These are phyloP conservation scores for Penicillium sp. DNA, from an alignment of 2,329 filamentous ascomycete species.

Conservation along the genomic window DNA sequence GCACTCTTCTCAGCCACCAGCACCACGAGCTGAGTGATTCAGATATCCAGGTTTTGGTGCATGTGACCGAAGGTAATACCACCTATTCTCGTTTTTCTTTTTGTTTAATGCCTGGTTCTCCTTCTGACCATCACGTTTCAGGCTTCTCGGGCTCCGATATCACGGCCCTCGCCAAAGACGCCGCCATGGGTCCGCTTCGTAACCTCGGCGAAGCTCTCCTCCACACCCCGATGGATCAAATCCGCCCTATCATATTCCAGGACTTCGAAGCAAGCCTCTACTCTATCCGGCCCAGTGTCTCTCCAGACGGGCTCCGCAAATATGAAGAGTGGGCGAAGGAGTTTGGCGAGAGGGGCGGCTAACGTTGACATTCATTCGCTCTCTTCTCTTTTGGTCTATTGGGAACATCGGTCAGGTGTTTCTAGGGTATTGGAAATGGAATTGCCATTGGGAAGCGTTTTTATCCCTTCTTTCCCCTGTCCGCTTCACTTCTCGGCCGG, in stretches of 20 bases:
- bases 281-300: slow-evolving; percentile 87
- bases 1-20: slow-evolving; percentile 77
- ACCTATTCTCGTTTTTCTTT: neutral
- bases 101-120: neutral
- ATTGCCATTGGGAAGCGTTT: no score
- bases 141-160: slow-evolving; percentile 98
- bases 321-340: slow-evolving; percentile 94
- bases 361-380: slow-evolving; percentile 7
- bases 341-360: slow-evolving; percentile 89
- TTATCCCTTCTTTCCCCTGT: no score
- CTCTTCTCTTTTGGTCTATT: no score
- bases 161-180: slow-evolving; percentile 93
- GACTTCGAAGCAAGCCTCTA: slow-evolving; percentile 83
- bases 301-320: slow-evolving; percentile 75
- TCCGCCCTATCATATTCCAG: slow-evolving; percentile 74
- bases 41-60: slow-evolving; percentile 73
- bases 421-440: no score
- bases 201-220: slow-evolving; percentile 86
- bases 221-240: slow-evolving; percentile 90
- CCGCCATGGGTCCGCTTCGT: slow-evolving; percentile 91
- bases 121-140: slow-evolving; percentile 40
- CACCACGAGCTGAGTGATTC: slow-evolving; percentile 71
- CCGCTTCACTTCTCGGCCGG: no score
- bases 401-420: no score
- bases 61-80: slow-evolving; percentile 71